Conservation (phyloP, 306 rosid species). For the Rosa multiflora region DNA sequence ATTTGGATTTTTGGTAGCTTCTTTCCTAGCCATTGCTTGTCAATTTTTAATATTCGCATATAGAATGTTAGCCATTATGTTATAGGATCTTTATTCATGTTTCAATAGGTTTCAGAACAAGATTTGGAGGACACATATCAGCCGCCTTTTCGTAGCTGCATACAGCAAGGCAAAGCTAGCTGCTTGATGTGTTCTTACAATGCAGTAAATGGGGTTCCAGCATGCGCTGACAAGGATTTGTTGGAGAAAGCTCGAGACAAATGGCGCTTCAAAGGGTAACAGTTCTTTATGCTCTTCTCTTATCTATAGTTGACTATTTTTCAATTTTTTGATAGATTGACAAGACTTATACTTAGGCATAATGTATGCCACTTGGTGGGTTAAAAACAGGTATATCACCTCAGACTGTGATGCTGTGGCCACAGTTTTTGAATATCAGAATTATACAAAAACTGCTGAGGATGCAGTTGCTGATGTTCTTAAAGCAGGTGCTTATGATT, state of each 20-base stretch:
- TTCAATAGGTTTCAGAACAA: slow-evolving; percentile 69
- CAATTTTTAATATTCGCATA: not conserved
- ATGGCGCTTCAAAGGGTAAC: slow-evolving; percentile 88
- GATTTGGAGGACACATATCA: slow-evolving; percentile 92
- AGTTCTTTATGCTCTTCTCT: not conserved
- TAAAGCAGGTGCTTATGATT: slow-evolving; percentile 60
- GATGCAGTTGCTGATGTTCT: slow-evolving; percentile 89
- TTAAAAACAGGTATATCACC: slow-evolving; percentile 68
- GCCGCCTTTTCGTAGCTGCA: slow-evolving; percentile 82
- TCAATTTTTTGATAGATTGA: slow-evolving; percentile 9
- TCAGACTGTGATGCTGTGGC: slow-evolving; percentile 99
- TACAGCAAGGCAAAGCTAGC: slow-evolving; percentile 88
- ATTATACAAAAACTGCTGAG: slow-evolving; percentile 46
- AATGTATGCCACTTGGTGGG: slow-evolving; percentile 13
- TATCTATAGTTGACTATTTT: not conserved
- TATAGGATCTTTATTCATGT: not conserved
- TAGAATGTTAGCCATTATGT: not conserved
- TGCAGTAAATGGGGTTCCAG: slow-evolving; percentile 84
- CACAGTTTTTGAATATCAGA: slow-evolving; percentile 74
- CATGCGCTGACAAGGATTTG: slow-evolving; percentile 78
- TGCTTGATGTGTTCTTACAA: slow-evolving; percentile 98
- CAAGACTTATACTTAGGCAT: not conserved
- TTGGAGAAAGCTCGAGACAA: slow-evolving; percentile 56
- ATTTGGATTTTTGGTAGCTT: slow-evolving; percentile 16
- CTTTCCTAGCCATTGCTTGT: not conserved